phyloP scores from a whole-genome alignment of 495 filamentous ascomycete species.

The Neurospora pannonica region DNA sequence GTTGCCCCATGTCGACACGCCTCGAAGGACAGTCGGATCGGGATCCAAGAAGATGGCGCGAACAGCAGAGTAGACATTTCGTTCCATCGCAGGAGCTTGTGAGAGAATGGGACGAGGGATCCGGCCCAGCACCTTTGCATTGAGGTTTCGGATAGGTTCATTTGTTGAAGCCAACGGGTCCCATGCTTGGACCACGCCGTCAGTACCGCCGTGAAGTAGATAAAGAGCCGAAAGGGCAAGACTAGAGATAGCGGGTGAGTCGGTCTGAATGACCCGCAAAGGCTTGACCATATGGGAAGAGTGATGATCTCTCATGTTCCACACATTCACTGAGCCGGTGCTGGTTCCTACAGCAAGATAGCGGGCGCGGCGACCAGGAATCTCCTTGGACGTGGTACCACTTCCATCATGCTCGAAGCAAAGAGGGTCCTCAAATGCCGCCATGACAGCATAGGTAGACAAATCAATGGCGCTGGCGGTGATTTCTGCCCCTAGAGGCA shows the following conservation, averaged over 20 bases:
- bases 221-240: slow-evolving; percentile 82
- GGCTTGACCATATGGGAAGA: slow-evolving; percentile 46
- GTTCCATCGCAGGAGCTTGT: slow-evolving; percentile 25
- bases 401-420: slow-evolving; percentile 11
- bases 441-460: slow-evolving; percentile 61
- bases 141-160: slow-evolving; percentile 76
- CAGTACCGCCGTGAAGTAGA: slow-evolving; percentile 85
- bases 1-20: slow-evolving; percentile 78
- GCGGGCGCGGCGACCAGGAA: slow-evolving; percentile 78
- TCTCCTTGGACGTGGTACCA: slow-evolving; percentile 27
- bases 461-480: slow-evolving; percentile 66
- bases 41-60: slow-evolving; percentile 81
- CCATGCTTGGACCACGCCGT: slow-evolving; percentile 94
- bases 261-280: slow-evolving; percentile 75
- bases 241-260: slow-evolving; percentile 79
- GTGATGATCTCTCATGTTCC: slow-evolving; percentile 65
- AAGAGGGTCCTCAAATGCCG: slow-evolving; percentile 67
- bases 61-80: slow-evolving; percentile 71
- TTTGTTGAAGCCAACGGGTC: slow-evolving; percentile 79
- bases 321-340: slow-evolving; percentile 67
- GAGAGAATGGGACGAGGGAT: slow-evolving; percentile 43
- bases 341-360: slow-evolving; percentile 74
- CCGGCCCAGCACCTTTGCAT: slow-evolving; percentile 75
- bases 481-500: slow-evolving; percentile 34
- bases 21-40: slow-evolving; percentile 81